Evolutionary conservation across 306 rosid genomes (phyloP).

Genomic region (Vigna mungo): DNA sequence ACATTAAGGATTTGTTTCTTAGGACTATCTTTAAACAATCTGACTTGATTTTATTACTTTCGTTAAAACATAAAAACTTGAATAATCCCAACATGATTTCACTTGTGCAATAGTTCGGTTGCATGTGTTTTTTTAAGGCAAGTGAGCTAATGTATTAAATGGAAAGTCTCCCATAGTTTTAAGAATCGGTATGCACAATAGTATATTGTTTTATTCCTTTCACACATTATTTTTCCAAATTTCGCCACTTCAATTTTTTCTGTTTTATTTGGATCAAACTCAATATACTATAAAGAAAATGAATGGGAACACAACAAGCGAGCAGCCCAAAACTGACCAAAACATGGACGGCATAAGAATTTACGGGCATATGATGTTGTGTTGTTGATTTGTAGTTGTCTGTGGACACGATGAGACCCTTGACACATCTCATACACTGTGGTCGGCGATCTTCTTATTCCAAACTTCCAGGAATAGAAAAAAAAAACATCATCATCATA

Average conservation of each 20-base stretch:
- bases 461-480: constrained; percentile 17
- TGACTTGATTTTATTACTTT: no score
- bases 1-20: no score
- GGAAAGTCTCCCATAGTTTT: neutral
- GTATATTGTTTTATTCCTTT: neutral
- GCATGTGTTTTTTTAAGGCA: neutral
- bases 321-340: neutral
- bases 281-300: constrained; percentile 4
- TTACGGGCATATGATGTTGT: neutral
- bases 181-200: neutral
- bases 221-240: neutral
- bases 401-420: constrained; percentile 47
- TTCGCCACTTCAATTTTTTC: neutral
- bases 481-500: neutral
- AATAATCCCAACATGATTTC: no score
- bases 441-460: constrained; percentile 53
- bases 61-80: no score
- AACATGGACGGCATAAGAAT: constrained; percentile 36
- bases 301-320: constrained; percentile 6
- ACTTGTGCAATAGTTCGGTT: no score
- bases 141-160: neutral
- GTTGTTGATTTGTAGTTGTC: neutral
- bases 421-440: constrained; percentile 28
- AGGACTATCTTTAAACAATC: no score
- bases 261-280: neutral